Percentiles rank a stretch among this genome's conserved stretches.
Conservation (phyloP, 2,329 filamentous ascomycete genomes). For the Phialophora tarda region DNA sequence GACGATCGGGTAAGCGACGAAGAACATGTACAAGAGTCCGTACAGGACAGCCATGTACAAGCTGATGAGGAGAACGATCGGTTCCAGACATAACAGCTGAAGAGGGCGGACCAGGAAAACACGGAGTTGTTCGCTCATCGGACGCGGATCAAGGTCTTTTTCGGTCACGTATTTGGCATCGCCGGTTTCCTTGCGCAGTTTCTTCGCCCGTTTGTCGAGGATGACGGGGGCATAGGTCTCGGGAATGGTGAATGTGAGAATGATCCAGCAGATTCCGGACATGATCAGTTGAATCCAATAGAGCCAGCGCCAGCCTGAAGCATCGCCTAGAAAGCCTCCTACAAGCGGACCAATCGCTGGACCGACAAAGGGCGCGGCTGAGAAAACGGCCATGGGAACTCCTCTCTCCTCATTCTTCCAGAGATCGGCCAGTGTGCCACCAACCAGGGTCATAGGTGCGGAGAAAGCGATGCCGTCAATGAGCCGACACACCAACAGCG, state of each 20-base stretch:
- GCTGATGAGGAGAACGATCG: conserved; percentile 82
- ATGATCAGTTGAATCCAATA: conserved; percentile 88
- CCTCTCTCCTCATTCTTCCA: conserved; percentile 84
- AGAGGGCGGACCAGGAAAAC: conserved; percentile 83
- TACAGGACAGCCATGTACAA: conserved; percentile 82
- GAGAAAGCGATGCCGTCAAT: conserved; percentile 86
- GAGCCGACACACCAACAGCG: conserved; percentile 74
- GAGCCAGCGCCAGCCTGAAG: conserved; percentile 77
- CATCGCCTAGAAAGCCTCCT: conserved; percentile 76
- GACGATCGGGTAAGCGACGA: conserved; percentile 63
- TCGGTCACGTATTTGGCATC: conserved; percentile 75
- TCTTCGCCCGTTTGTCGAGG: conserved; percentile 71
- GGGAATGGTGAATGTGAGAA: conserved; percentile 86
- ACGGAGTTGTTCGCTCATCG: conserved; percentile 69
- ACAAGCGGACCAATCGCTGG: conserved; percentile 77
- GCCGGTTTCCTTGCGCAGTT: conserved; percentile 72
- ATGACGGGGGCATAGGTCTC: conserved; percentile 87
- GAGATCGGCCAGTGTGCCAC: conserved; percentile 81
- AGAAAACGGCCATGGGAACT: conserved; percentile 86
- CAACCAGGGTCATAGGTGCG: conserved; percentile 84
- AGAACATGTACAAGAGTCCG: conserved; percentile 63
- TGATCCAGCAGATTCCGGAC: conserved; percentile 68
- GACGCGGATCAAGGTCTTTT: conserved; percentile 75
- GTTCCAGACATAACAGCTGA: conserved; percentile 81
- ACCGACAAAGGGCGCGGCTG: conserved; percentile 79